Percentiles rank a stretch among this genome's conserved stretches.
phyloP scores from a whole-genome alignment of 1,284 basidiomycete species.

The Papiliotrema laurentii region DNA sequence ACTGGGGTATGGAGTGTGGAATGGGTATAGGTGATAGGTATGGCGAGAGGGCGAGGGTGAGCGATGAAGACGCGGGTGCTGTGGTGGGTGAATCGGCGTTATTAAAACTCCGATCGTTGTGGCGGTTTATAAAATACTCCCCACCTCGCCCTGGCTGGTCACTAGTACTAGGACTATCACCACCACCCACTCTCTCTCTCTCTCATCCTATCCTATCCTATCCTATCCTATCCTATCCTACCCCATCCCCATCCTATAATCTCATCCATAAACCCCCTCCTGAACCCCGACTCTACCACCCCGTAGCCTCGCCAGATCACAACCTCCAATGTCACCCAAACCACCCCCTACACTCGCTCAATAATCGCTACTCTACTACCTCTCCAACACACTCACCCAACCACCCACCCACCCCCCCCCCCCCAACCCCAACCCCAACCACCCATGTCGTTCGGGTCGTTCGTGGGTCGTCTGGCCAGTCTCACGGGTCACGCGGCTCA shows the following conservation, averaged over 20 bases:
- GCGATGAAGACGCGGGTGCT: neutral
- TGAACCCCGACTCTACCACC: neutral
- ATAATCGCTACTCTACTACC: neutral
- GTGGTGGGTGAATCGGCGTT: neutral
- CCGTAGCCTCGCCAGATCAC: neutral
- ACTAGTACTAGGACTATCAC: too few species aligned
- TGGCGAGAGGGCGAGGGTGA: neutral
- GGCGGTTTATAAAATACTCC: too few species aligned
- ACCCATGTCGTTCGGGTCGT: conserved; percentile 10
- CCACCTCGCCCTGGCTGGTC: too few species aligned
- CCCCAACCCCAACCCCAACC: neutral
- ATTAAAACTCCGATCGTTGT: neutral
- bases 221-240: too few species aligned
- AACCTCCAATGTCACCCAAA: neutral
- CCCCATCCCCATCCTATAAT: too few species aligned
- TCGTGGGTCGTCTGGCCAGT: conserved; percentile 6
- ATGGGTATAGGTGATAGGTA: neutral
- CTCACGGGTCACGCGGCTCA: too few species aligned
- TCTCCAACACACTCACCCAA: neutral
- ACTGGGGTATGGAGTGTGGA: neutral
- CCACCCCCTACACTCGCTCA: neutral
- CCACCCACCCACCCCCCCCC: neutral
- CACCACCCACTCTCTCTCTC: too few species aligned
- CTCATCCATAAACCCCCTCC: neutral
- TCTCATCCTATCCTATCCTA: too few species aligned